A percentile compares a stretch with the other conserved stretches of the same genome.
These are phyloP conservation scores for Globisporangium recalcitrans DNA, from an alignment of 352 stramenopile genomes.

Conservation along the genomic window DNA sequence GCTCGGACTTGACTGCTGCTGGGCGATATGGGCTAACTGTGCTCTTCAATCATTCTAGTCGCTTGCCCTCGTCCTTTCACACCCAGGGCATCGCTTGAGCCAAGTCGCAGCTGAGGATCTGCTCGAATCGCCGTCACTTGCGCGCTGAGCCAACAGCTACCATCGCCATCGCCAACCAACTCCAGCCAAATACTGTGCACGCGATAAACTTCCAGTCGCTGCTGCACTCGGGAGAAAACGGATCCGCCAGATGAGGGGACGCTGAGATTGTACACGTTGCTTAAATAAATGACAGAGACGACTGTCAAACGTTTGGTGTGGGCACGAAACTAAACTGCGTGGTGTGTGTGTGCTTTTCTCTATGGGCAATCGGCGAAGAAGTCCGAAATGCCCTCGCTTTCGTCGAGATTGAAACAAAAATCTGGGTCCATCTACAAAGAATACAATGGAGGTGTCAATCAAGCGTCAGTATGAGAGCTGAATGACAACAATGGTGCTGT, in stretches of 20 bases:
- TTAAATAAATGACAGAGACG: constrained; percentile 25
- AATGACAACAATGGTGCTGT: neutral
- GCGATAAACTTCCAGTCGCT: neutral
- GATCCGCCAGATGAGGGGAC: neutral
- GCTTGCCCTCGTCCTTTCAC: constrained; percentile 38
- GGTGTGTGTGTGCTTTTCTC: constrained; percentile 6
- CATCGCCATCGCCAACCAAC: neutral
- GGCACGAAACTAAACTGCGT: constrained; percentile 14
- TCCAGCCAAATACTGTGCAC: neutral
- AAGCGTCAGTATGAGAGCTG: neutral
- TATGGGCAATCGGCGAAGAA: constrained; percentile 82
- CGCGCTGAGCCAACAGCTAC: neutral
- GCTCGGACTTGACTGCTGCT: constrained; percentile 3
- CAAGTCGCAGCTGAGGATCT: constrained; percentile 45
- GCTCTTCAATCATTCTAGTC: constrained; percentile 16
- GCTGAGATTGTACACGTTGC: constrained; percentile 19
- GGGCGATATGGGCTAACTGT: neutral
- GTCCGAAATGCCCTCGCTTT: constrained; percentile 83
- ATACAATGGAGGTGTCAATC: neutral
- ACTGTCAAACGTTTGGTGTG: constrained; percentile 11
- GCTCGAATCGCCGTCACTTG: constrained; percentile 21
- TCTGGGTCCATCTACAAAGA: constrained; percentile 66
- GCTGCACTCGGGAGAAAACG: neutral
- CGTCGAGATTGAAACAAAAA: constrained; percentile 87
- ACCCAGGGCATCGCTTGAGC: constrained; percentile 39